Conservation (phyloP, 495 filamentous ascomycete genomes). For the Xylaria sp. region DNA sequence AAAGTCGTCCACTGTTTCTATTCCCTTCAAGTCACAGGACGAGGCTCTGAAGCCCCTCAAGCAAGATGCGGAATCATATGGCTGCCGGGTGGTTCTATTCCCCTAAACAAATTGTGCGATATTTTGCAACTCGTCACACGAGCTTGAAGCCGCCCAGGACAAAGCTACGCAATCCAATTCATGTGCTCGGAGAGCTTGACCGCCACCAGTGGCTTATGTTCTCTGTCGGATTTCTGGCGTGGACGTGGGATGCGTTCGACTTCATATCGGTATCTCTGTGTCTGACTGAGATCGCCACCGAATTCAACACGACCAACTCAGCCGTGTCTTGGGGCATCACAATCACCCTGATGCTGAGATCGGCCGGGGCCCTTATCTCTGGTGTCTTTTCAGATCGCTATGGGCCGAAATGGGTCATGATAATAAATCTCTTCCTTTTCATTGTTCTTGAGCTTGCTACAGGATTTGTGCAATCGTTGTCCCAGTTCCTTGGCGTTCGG, state of each 20-base stretch:
- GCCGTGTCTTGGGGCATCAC: constrained; percentile 93
- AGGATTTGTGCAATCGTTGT: constrained; percentile 75
- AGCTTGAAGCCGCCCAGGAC: constrained; percentile 77
- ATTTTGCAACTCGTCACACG: constrained; percentile 72
- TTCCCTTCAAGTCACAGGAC: not conserved
- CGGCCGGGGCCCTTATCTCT: constrained; percentile 71
- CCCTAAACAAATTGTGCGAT: constrained; percentile 39
- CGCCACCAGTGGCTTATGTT: constrained; percentile 86
- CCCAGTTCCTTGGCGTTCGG: constrained; percentile 77
- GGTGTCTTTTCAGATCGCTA: constrained; percentile 79
- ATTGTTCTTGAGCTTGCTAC: constrained; percentile 78
- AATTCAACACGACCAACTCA: constrained; percentile 67
- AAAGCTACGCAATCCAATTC: constrained; percentile 75
- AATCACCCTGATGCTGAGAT: constrained; percentile 76
- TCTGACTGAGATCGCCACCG: constrained; percentile 67
- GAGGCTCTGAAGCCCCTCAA: not conserved
- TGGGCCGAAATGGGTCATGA: constrained; percentile 83
- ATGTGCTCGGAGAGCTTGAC: constrained; percentile 68
- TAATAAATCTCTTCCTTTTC: constrained; percentile 79
- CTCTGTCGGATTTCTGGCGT: constrained; percentile 68
- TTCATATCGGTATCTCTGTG: constrained; percentile 86
- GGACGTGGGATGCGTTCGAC: constrained; percentile 86
- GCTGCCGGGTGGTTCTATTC: constrained; percentile 30
- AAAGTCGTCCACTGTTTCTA: not conserved
- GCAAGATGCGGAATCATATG: constrained; percentile 29